Base-by-base conservation (phyloP, 306 rosid genomes). In the Begonia peltatifolia region DNA sequence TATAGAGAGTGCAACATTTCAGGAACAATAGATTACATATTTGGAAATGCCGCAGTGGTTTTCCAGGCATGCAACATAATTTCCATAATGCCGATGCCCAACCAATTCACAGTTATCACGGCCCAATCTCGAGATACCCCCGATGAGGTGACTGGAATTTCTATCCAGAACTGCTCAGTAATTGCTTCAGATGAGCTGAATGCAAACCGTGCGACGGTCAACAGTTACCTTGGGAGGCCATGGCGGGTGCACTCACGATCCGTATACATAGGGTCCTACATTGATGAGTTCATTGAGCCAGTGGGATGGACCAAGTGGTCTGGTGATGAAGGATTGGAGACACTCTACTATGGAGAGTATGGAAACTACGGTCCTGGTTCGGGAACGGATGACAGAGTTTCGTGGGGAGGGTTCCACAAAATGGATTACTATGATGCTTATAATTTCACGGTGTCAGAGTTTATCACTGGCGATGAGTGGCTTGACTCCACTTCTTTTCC, bases 21-120 rank as follows among this genome's bases (percentile, higher is more conserved):
- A 20, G 95, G 93, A 11, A 86, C 87, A 66, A 67, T 86, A 47
- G 95, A 86, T 59, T 86, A 2, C 72, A 75, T 86, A 60, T 86
- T 77, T 63, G 95, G 95, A 0, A 86, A 86, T 52, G 95, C 95
- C 4, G 95, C 87, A 0, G 95, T 65, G 47, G 70, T 86, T 4
- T 56, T 86, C 22, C 95, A 86, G 18, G 81, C 66, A 12, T 75
- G 76, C 46, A 68, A 75, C 59, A 73, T 79, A 22, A 61, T 79
- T 12, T 64, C 93, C 0, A 72, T 71, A 46, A 72, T 56, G 79
- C 93, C 95, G 44, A 2, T 82, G 36, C 73, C 61, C 1, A 69
- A 80, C 42, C 95, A 86, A 43, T 73, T 55, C 81, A 79, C 76
- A 4, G 85, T 77, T 25, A 61, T 74, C 12, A 86, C 95, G 1